Evolutionary conservation across 371 early-diverging fungal genomes (phyloP).

Genomic region (Actinomucor elegans): DNA sequence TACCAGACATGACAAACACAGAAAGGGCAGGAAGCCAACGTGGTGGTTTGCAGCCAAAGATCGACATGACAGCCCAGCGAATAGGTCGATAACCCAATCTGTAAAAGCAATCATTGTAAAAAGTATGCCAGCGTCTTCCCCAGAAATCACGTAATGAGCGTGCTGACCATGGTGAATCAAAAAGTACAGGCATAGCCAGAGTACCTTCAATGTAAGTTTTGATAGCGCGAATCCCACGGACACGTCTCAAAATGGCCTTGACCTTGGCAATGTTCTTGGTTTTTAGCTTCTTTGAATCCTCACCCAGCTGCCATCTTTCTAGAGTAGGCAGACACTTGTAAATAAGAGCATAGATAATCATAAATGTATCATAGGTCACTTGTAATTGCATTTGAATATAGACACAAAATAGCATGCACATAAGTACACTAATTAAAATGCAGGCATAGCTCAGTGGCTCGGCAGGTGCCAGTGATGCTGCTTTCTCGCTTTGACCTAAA

Average conservation of each 20-base stretch:
- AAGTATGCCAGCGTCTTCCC: conserved; percentile 42
- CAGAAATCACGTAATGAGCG: conserved; percentile 39
- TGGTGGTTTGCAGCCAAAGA: conserved; percentile 21
- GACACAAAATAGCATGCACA: conserved; percentile 31
- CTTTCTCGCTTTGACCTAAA: conserved; percentile 5
- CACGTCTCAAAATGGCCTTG: conserved; percentile 12
- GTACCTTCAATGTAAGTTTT: conserved; percentile 35
- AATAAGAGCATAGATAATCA: conserved; percentile 11
- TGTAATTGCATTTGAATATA: conserved; percentile 40
- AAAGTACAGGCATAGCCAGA: conserved; percentile 31
- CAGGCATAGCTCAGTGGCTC: background rate
- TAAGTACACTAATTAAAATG: conserved; percentile 14
- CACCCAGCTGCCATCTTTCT: conserved; percentile 21
- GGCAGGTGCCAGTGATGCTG: background rate
- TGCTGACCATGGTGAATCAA: conserved; percentile 38
- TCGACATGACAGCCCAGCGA: conserved; percentile 6
- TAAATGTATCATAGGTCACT: conserved; percentile 25
- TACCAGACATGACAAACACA: conserved; percentile 41
- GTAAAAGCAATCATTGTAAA: conserved; percentile 43
- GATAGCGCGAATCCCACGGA: conserved; percentile 11
- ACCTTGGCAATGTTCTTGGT: conserved; percentile 12
- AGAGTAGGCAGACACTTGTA: conserved; percentile 24
- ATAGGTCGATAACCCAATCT: conserved; percentile 33
- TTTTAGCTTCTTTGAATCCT: background rate
- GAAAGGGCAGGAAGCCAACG: conserved; percentile 26